Base-by-base conservation (phyloP, 2,329 filamentous ascomycete genomes). In the Nothophaeocryptopus gaeumannii region DNA sequence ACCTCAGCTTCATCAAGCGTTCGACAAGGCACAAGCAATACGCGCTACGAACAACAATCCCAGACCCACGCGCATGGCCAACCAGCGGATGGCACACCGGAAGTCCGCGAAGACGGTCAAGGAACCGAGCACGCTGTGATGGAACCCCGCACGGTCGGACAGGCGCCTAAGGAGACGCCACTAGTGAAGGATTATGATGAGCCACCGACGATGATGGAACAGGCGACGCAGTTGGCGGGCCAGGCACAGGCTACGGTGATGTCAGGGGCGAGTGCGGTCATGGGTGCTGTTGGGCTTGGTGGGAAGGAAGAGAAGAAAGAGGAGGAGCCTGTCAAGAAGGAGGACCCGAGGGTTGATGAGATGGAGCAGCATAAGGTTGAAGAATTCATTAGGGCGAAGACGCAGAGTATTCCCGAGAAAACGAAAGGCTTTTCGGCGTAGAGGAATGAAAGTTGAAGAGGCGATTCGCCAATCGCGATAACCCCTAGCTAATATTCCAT, bases 131-230 rank as follows among this genome's bases (percentile, higher is more conserved):
- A 71, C 11, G 64, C 66, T 8, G 70, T 73, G 5, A 74, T 77
- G 67, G 75, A 78, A 54, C 72, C 75, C 11, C 61, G 62, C 44
- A 78, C 74, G 9, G 67, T 77, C 20, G 73, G 74, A 2, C 75
- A 78, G 57, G 74, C 74, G 41, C 71, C 73, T 8, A 78, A 78
- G 59, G 73, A 76, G 41, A 69, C 71, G 31, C 65, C 70, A 2
- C 43, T 57, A 5, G 26, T 50, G 8, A 62, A 63, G 8, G 62
- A 67, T 42, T 63, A 71, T 33, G 58, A 60, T 2, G 51, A 63
- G 7, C 63, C 64, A n/a, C 64, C 67, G 15, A 62, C 67, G 2
- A 67, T 71, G 39, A 50, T 76, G 13, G 72, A 71, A 20, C 72
- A 75, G 55, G 75, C 74, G 14, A 72, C 76, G 59, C 54, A 63